Conservation (phyloP, 2,329 filamentous ascomycete species). For the Fusarium coicis region DNA sequence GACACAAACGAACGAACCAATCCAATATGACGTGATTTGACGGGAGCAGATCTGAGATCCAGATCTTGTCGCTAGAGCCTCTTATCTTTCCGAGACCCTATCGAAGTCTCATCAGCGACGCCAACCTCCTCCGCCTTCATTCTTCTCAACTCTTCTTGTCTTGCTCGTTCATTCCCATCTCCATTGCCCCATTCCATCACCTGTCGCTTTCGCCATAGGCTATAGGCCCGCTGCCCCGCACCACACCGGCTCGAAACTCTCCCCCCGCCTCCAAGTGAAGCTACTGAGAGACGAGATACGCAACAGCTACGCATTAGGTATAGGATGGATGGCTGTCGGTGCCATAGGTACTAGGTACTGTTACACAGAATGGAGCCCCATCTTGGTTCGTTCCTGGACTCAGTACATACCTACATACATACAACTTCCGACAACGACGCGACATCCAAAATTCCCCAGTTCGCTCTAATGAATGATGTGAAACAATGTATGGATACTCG, state of each 20-base stretch:
- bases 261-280: constrained; percentile 24
- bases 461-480: constrained; percentile 1
- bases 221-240: constrained; percentile 29
- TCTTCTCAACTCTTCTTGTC: constrained; percentile 23
- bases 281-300: constrained; percentile 13
- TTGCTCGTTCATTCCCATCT: constrained; percentile 29
- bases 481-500: constrained; percentile 2
- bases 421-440: background rate
- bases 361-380: constrained; percentile 13
- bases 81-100: background rate
- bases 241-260: constrained; percentile 30
- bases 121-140: constrained; percentile 32
- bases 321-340: constrained; percentile 12
- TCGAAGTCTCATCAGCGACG: background rate
- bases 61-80: background rate
- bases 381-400: background rate
- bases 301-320: constrained; percentile 33
- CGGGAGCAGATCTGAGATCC: constrained; percentile 4
- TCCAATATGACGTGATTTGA: background rate
- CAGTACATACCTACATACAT: background rate
- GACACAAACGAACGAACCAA: background rate
- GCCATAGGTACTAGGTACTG: no score
- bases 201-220: constrained; percentile 24
- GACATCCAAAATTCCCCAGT: constrained; percentile 11
- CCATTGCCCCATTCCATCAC: constrained; percentile 30